A percentile compares a stretch with the other conserved stretches of the same genome.
Conservation (phyloP, 73 alveolate genomes). For the Strombidium stylifer region DNA sequence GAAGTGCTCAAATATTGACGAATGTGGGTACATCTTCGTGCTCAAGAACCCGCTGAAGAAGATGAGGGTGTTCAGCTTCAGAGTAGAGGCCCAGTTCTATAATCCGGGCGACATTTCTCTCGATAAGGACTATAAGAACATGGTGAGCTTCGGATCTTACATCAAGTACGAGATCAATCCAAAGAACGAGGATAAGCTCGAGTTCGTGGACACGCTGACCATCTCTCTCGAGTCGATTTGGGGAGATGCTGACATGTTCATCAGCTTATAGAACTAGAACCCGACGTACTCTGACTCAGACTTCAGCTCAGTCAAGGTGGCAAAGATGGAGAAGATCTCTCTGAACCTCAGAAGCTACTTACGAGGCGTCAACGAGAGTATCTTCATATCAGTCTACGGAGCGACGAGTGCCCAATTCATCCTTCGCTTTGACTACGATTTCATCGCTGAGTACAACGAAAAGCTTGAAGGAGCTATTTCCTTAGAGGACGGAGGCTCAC, state of each 20-base stretch:
- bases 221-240: conserved; percentile 8
- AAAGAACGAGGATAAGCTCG: not conserved
- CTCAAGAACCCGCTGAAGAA: no score
- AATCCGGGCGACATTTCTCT: not conserved
- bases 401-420: not conserved
- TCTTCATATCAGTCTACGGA: conserved; percentile 29
- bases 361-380: conserved; percentile 13
- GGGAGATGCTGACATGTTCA: conserved; percentile 38
- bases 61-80: no score
- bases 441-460: conserved; percentile 1
- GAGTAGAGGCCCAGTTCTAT: not conserved
- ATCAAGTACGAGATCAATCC: conserved; percentile 17
- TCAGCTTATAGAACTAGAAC: not conserved
- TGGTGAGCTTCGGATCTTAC: conserved; percentile 5
- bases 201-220: conserved; percentile 1
- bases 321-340: not conserved
- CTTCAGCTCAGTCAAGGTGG: conserved; percentile 2
- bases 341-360: not conserved
- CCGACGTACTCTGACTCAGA: not conserved
- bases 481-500: not conserved
- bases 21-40: no score
- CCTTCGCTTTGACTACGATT: not conserved
- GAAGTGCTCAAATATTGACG: no score
- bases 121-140: not conserved
- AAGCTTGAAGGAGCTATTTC: conserved; percentile 6